A percentile compares a stretch with the other conserved stretches of the same genome.
Evolutionary conservation across 768 basidiomycete genomes (phyloP).

Genomic region (Cyathus striatus): DNA sequence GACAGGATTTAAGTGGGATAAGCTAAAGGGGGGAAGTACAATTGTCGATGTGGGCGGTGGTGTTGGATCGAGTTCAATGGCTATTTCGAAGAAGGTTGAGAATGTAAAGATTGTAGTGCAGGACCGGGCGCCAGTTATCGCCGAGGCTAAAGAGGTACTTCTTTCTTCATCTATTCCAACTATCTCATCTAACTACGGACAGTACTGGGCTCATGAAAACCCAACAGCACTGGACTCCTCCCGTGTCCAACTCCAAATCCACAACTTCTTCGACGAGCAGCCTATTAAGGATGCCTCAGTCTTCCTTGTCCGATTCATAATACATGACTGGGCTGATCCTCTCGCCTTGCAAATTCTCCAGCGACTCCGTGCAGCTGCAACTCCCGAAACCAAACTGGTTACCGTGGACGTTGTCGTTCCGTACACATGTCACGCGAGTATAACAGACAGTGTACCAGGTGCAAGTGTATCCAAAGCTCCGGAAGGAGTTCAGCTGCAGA

Average conservation of each 20-base stretch:
- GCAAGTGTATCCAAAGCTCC: not conserved
- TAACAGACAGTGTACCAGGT: not conserved
- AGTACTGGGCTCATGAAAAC: not conserved
- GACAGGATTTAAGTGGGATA: not conserved
- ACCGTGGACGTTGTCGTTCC: not conserved
- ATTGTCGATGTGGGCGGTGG: not conserved
- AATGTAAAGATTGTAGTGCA: not conserved
- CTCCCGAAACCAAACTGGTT: constrained; percentile 1
- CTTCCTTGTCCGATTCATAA: constrained; percentile 50
- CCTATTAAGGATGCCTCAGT: constrained; percentile 32
- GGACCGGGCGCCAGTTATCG: not conserved
- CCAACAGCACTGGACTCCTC: not conserved
- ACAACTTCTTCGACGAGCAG: constrained; percentile 59
- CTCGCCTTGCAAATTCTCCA: not conserved
- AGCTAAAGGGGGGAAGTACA: not conserved
- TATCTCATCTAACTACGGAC: not conserved
- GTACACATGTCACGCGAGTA: not conserved
- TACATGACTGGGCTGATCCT: constrained; percentile 60
- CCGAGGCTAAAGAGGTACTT: not conserved
- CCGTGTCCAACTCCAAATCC: constrained; percentile 25
- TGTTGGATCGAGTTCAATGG: not conserved
- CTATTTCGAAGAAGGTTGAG: not conserved
- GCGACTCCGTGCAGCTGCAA: not conserved
- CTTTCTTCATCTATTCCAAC: not conserved
- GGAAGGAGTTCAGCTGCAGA: not conserved